Base-by-base conservation (phyloP, 345 rosid genomes). In the Firmiana major region DNA sequence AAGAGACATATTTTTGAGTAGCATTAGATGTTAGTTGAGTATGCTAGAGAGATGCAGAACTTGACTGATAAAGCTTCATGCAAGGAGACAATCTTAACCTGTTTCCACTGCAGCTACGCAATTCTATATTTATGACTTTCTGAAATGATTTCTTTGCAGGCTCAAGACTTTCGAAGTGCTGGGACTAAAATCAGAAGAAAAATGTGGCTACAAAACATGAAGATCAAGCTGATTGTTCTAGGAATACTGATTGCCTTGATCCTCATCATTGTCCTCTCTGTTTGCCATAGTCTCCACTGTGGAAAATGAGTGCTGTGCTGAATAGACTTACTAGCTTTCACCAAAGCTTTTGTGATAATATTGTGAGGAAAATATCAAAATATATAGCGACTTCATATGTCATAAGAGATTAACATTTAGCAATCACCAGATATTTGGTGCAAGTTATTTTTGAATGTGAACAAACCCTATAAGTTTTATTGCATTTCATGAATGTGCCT, bases 181-280 rank as follows among this genome's bases (percentile, higher is more conserved):
- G 99, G 99, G 77, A 93, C 98, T 8, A 89, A 95, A 88, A 84
- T 95, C 85, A 86, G 83, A 80, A 91, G 93, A 82, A 93, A 90
- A 83, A 89, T 93, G 98, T 95, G 98, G 99, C 2, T 86, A 40
- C 88, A 95, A 80, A 95, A 93, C 83, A 95, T 95, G 99, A 95
- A 95, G 91, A 89, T 95, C 66, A 95, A 95, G 85, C 84, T 95
- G 78, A 87, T 95, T 46, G 99, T 93, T 59, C 72, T 91, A 16
- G 97, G 89, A 63, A 89, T 95, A 75, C 31, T 94, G 74, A 45
- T 87, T 36, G 89, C 90, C n/a, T 82, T 94, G 91, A 81, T 91
- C 80, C 95, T 94, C 67, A 84, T 95, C 83, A 86, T 93, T 60
- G 6, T 91, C 58, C 80, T 95, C 57, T 87, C 97, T 0, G 65